A percentile compares a stretch with the other conserved stretches of the same genome.
Evolutionary conservation across 352 stramenopile species (phyloP).

Genomic region (Globisporangium radiosum): DNA sequence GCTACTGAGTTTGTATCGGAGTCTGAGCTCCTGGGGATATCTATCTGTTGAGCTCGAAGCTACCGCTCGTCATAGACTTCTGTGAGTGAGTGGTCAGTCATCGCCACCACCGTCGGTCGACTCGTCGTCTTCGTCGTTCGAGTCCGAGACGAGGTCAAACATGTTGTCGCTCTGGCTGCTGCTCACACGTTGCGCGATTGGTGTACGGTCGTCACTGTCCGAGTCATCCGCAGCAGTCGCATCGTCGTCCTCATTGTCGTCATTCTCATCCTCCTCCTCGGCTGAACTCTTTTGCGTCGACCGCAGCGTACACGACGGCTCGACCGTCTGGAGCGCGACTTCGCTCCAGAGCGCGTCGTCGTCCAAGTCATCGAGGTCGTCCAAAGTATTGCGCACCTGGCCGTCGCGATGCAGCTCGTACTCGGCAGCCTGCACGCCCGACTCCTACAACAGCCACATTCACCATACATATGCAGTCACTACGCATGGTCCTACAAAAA

Average conservation of each 20-base stretch:
- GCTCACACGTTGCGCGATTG: background rate
- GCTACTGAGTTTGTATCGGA: background rate
- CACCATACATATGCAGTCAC: background rate
- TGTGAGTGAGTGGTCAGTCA: slow-evolving; percentile 14
- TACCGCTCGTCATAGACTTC: slow-evolving; percentile 13
- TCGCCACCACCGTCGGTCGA: slow-evolving; percentile 1
- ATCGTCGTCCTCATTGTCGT: slow-evolving; percentile 13
- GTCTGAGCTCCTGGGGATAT: background rate
- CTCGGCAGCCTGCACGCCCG: slow-evolving; percentile 29
- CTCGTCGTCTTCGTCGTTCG: slow-evolving; percentile 39
- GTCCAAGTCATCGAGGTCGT: slow-evolving; percentile 21
- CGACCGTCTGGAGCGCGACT: slow-evolving; percentile 36
- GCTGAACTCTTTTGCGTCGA: slow-evolving; percentile 53
- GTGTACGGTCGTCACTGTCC: background rate
- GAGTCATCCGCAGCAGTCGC: slow-evolving; percentile 1
- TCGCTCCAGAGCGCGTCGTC: slow-evolving; percentile 53
- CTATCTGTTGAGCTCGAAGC: background rate
- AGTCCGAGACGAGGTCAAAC: slow-evolving; percentile 57
- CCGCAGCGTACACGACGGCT: slow-evolving; percentile 36
- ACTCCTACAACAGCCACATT: slow-evolving; percentile 17
- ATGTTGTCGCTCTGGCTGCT: slow-evolving; percentile 9
- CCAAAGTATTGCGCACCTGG: no score
- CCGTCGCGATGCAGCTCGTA: background rate
- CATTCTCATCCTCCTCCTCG: slow-evolving; percentile 15
- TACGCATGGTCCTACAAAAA: background rate